A percentile compares a stretch with the other conserved stretches of the same genome.
Conservation (phyloP, 768 basidiomycete genomes). For the Rhizopogon vesiculosus region DNA sequence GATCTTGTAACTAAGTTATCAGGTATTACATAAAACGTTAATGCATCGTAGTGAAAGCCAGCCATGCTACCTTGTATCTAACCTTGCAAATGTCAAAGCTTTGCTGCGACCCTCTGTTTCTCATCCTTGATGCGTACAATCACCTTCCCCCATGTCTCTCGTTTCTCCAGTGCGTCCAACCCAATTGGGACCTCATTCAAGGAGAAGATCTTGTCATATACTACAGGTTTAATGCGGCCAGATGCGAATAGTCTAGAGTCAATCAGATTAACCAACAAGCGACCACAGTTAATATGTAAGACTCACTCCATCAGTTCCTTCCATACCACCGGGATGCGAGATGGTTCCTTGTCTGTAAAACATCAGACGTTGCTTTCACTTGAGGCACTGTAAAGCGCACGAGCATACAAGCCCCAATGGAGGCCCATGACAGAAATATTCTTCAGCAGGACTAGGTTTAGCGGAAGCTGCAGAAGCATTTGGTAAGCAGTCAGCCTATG, state of each 20-base stretch:
- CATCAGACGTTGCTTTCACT: neutral
- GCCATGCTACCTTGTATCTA: neutral
- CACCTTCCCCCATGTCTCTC: conserved; percentile 93
- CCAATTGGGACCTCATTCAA: conserved; percentile 66
- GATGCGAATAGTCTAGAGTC: conserved; percentile 57
- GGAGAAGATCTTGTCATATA: conserved; percentile 65
- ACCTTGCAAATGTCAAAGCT: conserved; percentile 27
- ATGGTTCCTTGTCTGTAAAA: conserved; percentile 56
- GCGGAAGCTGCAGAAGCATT: conserved; percentile 56
- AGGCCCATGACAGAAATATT: conserved; percentile 82
- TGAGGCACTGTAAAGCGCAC: conserved; percentile 36
- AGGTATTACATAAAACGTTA: neutral
- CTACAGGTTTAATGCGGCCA: conserved; percentile 60
- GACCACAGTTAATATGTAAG: conserved; percentile 4
- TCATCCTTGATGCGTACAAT: conserved; percentile 63
- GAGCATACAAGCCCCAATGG: conserved; percentile 79
- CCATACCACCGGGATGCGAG: conserved; percentile 67
- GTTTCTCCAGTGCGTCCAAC: conserved; percentile 66
- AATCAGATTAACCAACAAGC: neutral
- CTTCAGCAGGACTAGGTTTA: conserved; percentile 80
- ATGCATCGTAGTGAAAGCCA: neutral
- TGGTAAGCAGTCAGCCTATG: no score
- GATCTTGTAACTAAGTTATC: no score
- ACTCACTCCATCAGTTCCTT: conserved; percentile 59
- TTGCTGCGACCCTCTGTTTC: conserved; percentile 29